phyloP scores from a whole-genome alignment of 768 basidiomycete species.

The Leucosporidium creatinivorum region DNA sequence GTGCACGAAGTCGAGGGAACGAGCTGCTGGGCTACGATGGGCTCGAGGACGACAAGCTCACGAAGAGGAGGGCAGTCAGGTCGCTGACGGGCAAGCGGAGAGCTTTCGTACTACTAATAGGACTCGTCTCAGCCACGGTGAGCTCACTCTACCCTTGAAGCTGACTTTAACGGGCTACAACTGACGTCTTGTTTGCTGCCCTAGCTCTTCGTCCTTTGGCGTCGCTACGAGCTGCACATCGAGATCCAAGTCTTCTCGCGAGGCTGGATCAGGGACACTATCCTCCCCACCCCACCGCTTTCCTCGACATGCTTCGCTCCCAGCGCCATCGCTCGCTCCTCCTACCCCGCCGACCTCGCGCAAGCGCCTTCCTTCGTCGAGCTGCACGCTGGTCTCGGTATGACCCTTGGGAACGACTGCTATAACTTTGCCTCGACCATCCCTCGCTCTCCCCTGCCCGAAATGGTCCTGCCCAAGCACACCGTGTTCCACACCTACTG shows the following conservation, averaged over 20 bases:
- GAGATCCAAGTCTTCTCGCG: constrained; percentile 73
- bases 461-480: constrained; percentile 32
- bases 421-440: constrained; percentile 88
- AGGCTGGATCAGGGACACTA: constrained; percentile 64
- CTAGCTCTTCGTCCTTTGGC: constrained; percentile 44
- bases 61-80: too few relatives aligned
- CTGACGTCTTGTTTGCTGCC: neutral
- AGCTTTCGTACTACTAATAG: too few relatives aligned
- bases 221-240: constrained; percentile 62
- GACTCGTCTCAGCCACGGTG: too few relatives aligned
- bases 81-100: too few relatives aligned
- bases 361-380: constrained; percentile 58
- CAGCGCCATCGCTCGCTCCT: constrained; percentile 48
- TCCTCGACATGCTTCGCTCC: constrained; percentile 65
- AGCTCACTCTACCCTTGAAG: too few relatives aligned
- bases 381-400: constrained; percentile 69
- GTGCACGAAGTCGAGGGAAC: too few relatives aligned
- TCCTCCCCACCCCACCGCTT: constrained; percentile 59
- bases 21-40: too few relatives aligned
- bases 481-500: constrained; percentile 86
- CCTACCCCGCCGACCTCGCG: constrained; percentile 59
- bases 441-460: constrained; percentile 40
- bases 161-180: too few relatives aligned
- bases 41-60: too few relatives aligned
- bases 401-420: constrained; percentile 78